These are phyloP conservation scores for Rosellinia necatrix DNA, from an alignment of 2,329 filamentous ascomycete genomes.

Conservation along the genomic window DNA sequence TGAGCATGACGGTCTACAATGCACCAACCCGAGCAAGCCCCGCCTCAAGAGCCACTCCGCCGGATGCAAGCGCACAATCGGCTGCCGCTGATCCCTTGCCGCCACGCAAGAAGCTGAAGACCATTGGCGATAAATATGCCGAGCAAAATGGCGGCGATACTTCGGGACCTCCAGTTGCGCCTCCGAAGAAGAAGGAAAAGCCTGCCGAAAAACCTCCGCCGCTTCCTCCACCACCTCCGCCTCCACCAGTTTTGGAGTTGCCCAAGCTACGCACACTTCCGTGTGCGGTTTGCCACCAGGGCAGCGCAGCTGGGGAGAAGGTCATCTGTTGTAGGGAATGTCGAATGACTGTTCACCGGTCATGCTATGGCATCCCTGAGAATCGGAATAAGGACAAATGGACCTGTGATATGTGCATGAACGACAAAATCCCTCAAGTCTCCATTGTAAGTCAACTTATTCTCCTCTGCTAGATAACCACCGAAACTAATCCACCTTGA, in stretches of 20 bases:
- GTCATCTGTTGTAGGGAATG: constrained; percentile 83
- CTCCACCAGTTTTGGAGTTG: constrained; percentile 66
- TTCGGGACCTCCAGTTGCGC: constrained; percentile 47
- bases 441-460: constrained; percentile 78
- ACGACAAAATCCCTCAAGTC: constrained; percentile 88
- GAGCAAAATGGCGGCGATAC: constrained; percentile 54
- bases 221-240: constrained; percentile 52
- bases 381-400: constrained; percentile 77
- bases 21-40: constrained; percentile 39
- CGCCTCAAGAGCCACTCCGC: constrained; percentile 38
- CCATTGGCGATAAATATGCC: constrained; percentile 54
- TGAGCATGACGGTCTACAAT: constrained; percentile 49
- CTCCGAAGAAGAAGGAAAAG: constrained; percentile 65
- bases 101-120: constrained; percentile 68
- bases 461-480: not conserved
- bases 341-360: constrained; percentile 85
- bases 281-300: constrained; percentile 80
- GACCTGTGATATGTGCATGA: constrained; percentile 94
- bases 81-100: constrained; percentile 54
- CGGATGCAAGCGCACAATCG: constrained; percentile 37
- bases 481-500: constrained; percentile 36
- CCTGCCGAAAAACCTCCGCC: constrained; percentile 63
- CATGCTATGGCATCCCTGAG: constrained; percentile 85
- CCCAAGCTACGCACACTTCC: constrained; percentile 80
- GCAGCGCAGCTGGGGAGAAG: constrained; percentile 73